Evolutionary conservation across 495 filamentous ascomycete species (phyloP).

Genomic region (Penicillium fimorum): DNA sequence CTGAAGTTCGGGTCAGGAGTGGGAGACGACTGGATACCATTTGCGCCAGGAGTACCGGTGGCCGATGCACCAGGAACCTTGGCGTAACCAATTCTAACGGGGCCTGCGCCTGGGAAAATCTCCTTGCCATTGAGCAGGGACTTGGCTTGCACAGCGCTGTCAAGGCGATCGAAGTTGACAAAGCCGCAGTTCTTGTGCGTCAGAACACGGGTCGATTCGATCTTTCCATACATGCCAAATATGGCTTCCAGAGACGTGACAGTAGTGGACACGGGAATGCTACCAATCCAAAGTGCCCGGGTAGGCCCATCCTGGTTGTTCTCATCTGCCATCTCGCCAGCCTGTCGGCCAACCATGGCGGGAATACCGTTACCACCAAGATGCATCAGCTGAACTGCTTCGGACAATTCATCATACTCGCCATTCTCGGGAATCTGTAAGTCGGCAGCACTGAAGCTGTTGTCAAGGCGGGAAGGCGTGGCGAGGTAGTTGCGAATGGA

Average conservation of each 20-base stretch:
- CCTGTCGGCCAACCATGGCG: conserved; percentile 49
- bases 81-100: conserved; percentile 92
- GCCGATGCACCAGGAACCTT: conserved; percentile 88
- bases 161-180: conserved; percentile 89
- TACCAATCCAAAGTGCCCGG: conserved; percentile 92
- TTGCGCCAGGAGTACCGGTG: conserved; percentile 75
- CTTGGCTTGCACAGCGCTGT: conserved; percentile 87
- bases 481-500: conserved; percentile 76
- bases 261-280: conserved; percentile 95
- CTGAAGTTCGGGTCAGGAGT: conserved; percentile 74
- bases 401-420: conserved; percentile 69
- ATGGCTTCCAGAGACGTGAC: conserved; percentile 89
- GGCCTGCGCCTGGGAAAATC: conserved; percentile 95
- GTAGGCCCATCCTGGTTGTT: conserved; percentile 85
- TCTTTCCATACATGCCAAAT: conserved; percentile 85
- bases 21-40: conserved; percentile 83
- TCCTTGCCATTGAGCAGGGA: conserved; percentile 89
- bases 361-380: conserved; percentile 61
- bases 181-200: conserved; percentile 99
- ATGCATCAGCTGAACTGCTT: conserved; percentile 77
- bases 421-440: conserved; percentile 67
- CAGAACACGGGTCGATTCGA: conserved; percentile 87
- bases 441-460: conserved; percentile 77
- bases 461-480: conserved; percentile 75
- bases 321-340: conserved; percentile 57